Conservation (phyloP, 2,329 filamentous ascomycete species). For the Juglanconis juglandina region DNA sequence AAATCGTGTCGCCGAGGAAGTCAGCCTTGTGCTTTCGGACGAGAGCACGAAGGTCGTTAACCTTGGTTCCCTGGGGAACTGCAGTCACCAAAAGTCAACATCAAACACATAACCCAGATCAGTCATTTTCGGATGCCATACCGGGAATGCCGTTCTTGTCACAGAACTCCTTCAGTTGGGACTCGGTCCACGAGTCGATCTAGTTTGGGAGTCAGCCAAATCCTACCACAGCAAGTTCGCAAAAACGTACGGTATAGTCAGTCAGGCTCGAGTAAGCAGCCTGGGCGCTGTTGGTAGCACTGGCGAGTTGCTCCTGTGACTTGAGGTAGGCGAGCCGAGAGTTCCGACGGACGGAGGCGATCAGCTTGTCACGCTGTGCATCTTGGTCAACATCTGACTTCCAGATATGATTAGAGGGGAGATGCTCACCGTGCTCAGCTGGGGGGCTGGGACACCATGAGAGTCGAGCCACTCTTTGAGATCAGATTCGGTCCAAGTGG, state of each 20-base stretch:
- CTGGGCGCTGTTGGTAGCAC: constrained; percentile 62
- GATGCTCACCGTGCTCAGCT: constrained; percentile 59
- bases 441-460: constrained; percentile 79
- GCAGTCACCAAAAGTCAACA: constrained; percentile 29
- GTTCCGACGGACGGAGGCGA: constrained; percentile 87
- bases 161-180: constrained; percentile 83
- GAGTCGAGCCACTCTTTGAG: constrained; percentile 91
- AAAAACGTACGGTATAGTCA: constrained; percentile 56
- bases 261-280: constrained; percentile 71
- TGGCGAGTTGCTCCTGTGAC: constrained; percentile 57
- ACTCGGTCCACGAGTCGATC: constrained; percentile 86
- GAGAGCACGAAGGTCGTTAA: constrained; percentile 84
- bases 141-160: constrained; percentile 79
- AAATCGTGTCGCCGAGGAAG: constrained; percentile 63
- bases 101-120: too few relatives aligned
- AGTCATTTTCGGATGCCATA: constrained; percentile 20
- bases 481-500: constrained; percentile 87
- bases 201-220: too few relatives aligned
- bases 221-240: too few relatives aligned
- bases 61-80: constrained; percentile 88
- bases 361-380: constrained; percentile 71
- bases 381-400: constrained; percentile 19
- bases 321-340: constrained; percentile 74
- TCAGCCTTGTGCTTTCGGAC: constrained; percentile 81
- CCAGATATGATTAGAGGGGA: accelerated